A percentile compares a stretch with the other conserved stretches of the same genome.
phyloP scores from a whole-genome alignment of 2,329 filamentous ascomycete genomes.

The Cadophora sp. region DNA sequence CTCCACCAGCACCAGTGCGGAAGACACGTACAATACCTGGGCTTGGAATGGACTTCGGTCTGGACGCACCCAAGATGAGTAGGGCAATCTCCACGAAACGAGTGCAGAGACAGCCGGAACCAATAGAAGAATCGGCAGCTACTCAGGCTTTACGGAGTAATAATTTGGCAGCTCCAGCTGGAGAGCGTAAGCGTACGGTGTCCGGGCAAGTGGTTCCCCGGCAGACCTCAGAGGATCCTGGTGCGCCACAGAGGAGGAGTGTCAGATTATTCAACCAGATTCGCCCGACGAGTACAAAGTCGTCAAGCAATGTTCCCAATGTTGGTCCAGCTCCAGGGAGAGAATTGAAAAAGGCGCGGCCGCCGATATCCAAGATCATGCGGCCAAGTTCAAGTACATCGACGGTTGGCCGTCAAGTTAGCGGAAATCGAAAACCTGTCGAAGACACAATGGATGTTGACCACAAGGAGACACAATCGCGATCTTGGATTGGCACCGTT shows the following conservation, averaged over 20 bases:
- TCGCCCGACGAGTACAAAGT: conserved; percentile 58
- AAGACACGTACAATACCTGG: conserved; percentile 43
- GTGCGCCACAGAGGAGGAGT: conserved; percentile 71
- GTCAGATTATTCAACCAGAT: conserved; percentile 75
- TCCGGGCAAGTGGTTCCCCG: conserved; percentile 75
- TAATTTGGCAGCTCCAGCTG: conserved; percentile 43
- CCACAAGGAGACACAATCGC: conserved; percentile 60
- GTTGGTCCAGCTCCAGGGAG: conserved; percentile 67
- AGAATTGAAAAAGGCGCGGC: conserved; percentile 85
- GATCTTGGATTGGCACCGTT: conserved; percentile 39
- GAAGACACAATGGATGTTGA: conserved; percentile 74
- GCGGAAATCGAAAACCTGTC: conserved; percentile 84
- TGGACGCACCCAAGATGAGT: conserved; percentile 46
- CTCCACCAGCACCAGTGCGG: conserved; percentile 55
- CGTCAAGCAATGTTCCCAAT: conserved; percentile 58
- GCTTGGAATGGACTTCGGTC: conserved; percentile 44
- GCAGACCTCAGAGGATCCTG: conserved; percentile 65
- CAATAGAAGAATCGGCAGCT: conserved; percentile 40
- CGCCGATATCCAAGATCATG: conserved; percentile 71
- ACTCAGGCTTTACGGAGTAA: conserved; percentile 36
- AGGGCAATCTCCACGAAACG: conserved; percentile 43
- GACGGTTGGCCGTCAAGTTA: conserved; percentile 84
- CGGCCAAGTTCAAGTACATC: conserved; percentile 70
- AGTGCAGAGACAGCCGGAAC: conserved; percentile 40
- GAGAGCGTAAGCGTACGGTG: conserved; percentile 87